A percentile compares a stretch with the other conserved stretches of the same genome.
Conservation (phyloP, 768 basidiomycete genomes). For the Kwoniella pini region DNA sequence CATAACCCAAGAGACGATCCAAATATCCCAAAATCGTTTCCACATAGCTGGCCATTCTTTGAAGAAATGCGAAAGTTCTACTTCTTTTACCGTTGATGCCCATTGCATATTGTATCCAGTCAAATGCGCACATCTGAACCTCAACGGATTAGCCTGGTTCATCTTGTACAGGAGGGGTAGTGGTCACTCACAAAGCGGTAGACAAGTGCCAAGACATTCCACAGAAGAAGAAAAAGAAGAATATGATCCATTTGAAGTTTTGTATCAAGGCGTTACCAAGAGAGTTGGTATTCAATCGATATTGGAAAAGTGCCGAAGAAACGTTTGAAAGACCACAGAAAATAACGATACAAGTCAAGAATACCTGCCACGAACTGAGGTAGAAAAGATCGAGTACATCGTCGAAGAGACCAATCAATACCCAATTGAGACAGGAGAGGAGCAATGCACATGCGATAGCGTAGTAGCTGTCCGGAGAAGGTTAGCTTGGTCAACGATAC, state of each 20-base stretch:
- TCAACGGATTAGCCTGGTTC: background rate
- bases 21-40: conserved; percentile 70
- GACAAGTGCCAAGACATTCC: conserved; percentile 72
- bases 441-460: conserved; percentile 64
- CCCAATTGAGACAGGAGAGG: conserved; percentile 70
- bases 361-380: conserved; percentile 53
- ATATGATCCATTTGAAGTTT: conserved; percentile 58
- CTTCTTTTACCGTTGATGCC: conserved; percentile 78
- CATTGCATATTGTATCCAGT: conserved; percentile 67
- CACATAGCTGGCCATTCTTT: conserved; percentile 82
- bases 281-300: conserved; percentile 51
- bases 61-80: conserved; percentile 76
- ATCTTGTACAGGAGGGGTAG: background rate
- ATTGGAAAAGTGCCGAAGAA: conserved; percentile 53
- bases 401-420: conserved; percentile 63
- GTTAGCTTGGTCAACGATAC: background rate
- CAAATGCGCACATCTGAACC: conserved; percentile 59
- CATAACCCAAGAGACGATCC: conserved; percentile 59
- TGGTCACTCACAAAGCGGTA: conserved; percentile 57
- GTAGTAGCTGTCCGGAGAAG: conserved; percentile 39
- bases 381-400: conserved; percentile 50
- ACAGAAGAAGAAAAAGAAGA: conserved; percentile 64
- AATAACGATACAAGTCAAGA: conserved; percentile 51
- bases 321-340: conserved; percentile 52
- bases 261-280: conserved; percentile 47